Evolutionary conservation across 202 grass and related monocot species (phyloP).

Genomic region (Elaeis oleifera): DNA sequence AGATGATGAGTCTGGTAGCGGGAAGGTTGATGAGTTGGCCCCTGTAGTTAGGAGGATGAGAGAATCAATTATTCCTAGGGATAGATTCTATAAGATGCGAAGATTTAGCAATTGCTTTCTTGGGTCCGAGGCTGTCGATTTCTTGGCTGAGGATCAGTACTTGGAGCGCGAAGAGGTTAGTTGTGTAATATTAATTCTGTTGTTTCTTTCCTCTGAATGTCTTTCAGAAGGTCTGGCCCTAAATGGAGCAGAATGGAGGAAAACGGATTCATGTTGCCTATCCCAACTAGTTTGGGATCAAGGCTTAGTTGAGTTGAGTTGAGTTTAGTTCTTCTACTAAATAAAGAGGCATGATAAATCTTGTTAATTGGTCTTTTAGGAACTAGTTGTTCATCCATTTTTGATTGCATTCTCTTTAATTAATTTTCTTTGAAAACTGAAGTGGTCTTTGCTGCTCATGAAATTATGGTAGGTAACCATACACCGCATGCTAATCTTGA

Average conservation of each 20-base stretch:
- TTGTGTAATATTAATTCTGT: slow-evolving; percentile 8
- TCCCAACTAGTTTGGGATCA: too few species aligned
- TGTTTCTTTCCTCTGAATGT: slow-evolving; percentile 3
- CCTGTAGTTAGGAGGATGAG: slow-evolving; percentile 80
- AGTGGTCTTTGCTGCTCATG: too few species aligned
- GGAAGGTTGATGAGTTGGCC: slow-evolving; percentile 89
- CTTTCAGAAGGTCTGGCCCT: not conserved
- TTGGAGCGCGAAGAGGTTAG: slow-evolving; percentile 83
- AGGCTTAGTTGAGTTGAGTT: too few species aligned
- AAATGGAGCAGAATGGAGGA: slow-evolving; percentile 4
- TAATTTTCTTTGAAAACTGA: too few species aligned
- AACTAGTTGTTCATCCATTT: too few species aligned
- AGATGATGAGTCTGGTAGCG: slow-evolving; percentile 82
- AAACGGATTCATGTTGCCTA: too few species aligned
- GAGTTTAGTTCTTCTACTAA: too few species aligned
- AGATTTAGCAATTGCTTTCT: slow-evolving; percentile 92
- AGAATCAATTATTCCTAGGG: slow-evolving; percentile 62
- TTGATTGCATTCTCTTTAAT: too few species aligned
- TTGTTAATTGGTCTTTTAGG: too few species aligned
- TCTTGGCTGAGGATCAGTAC: slow-evolving; percentile 92
- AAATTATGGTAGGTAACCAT: too few species aligned
- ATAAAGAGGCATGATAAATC: too few species aligned
- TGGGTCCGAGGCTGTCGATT: slow-evolving; percentile 84
- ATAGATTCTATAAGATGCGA: slow-evolving; percentile 99
- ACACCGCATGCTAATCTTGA: too few species aligned